phyloP scores from a whole-genome alignment of 2,329 filamentous ascomycete genomes.

The Fusarium circinatum region DNA sequence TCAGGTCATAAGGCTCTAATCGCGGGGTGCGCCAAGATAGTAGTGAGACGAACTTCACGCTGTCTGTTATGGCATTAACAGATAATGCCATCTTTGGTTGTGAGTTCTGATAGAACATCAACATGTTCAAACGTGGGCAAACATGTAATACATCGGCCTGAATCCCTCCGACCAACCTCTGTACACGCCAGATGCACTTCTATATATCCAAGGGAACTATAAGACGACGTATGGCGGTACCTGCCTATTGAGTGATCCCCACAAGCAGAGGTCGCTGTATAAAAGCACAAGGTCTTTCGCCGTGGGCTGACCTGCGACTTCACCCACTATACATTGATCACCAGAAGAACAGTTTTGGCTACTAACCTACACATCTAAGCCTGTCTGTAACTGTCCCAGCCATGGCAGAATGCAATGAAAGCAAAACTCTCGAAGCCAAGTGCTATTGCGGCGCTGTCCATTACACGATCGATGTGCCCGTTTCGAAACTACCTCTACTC shows the following conservation, averaged over 20 bases:
- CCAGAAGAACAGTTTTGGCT: background rate
- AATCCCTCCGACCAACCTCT: background rate
- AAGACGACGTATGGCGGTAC: slow-evolving; percentile 1
- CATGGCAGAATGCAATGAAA: slow-evolving; percentile 35
- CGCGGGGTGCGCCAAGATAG: background rate
- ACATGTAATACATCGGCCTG: background rate
- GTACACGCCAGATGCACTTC: background rate
- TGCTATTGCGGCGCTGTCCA: slow-evolving; percentile 58
- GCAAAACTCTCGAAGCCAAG: slow-evolving; percentile 54
- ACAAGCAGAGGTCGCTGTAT: background rate
- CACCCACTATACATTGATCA: background rate
- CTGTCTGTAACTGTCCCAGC: background rate
- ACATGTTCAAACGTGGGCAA: background rate
- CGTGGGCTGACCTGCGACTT: background rate
- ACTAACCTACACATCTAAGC: background rate
- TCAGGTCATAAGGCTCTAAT: slow-evolving; percentile 7
- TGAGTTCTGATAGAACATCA: background rate
- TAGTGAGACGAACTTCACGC: background rate
- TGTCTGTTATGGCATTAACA: background rate
- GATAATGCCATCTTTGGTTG: background rate
- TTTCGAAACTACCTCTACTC: slow-evolving; percentile 52
- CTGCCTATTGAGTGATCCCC: background rate
- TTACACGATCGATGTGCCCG: slow-evolving; percentile 54
- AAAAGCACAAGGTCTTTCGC: background rate
- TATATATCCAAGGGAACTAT: background rate